A percentile compares a stretch with the other conserved stretches of the same genome.
Evolutionary conservation across 2,329 filamentous ascomycete species (phyloP).

Genomic region (Curvularia sp.): DNA sequence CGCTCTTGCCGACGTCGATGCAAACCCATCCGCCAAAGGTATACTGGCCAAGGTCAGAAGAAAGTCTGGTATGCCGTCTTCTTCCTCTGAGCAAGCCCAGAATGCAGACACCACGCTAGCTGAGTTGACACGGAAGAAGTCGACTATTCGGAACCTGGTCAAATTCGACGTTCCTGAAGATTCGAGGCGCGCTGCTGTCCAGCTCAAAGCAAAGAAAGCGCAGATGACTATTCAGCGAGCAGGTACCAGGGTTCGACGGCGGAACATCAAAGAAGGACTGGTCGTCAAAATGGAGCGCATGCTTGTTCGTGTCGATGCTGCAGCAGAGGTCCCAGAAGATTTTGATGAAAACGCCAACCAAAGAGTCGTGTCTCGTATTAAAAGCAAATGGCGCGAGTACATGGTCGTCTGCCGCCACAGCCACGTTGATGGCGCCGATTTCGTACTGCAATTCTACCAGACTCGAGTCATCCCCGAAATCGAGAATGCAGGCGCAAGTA

Average conservation of each 20-base stretch:
- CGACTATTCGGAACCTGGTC: constrained; percentile 48
- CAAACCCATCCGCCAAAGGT: constrained; percentile 31
- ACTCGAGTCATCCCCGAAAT: constrained; percentile 69
- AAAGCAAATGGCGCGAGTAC: constrained; percentile 72
- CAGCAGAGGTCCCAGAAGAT: constrained; percentile 63
- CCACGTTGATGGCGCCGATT: constrained; percentile 61
- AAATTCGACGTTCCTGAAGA: constrained; percentile 55
- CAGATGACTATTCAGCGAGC: constrained; percentile 50
- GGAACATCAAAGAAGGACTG: constrained; percentile 62
- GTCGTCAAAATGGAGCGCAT: constrained; percentile 73
- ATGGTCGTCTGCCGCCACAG: constrained; percentile 67
- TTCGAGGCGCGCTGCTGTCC: constrained; percentile 48
- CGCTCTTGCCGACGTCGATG: constrained; percentile 27
- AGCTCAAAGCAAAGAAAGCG: constrained; percentile 50
- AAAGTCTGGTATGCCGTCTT: constrained; percentile 34
- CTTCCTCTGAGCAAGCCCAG: constrained; percentile 17
- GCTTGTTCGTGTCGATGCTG: constrained; percentile 68
- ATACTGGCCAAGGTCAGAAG: constrained; percentile 42
- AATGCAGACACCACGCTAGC: constrained; percentile 16
- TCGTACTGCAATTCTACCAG: constrained; percentile 67
- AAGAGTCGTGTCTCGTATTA: constrained; percentile 63
- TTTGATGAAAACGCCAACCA: constrained; percentile 70
- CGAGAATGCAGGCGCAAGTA: constrained; percentile 60
- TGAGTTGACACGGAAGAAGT: constrained; percentile 36
- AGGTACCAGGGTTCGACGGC: constrained; percentile 48